These are phyloP conservation scores for Scleroderma bovista DNA, from an alignment of 768 basidiomycete genomes.

Conservation along the genomic window DNA sequence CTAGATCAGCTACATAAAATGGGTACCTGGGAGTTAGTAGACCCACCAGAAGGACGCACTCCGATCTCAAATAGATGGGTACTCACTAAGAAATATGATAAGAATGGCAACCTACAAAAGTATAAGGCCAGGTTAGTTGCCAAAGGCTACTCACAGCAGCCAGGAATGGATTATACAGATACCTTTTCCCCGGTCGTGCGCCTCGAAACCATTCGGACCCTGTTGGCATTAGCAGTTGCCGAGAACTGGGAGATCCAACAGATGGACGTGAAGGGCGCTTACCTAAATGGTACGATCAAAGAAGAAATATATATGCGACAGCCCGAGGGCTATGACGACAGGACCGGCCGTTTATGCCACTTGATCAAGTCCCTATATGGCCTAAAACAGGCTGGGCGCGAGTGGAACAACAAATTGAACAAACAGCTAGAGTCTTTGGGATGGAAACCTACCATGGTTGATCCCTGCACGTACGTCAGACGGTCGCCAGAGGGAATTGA, in stretches of 20 bases:
- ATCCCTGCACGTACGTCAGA: conserved; percentile 14
- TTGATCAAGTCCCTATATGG: conserved; percentile 23
- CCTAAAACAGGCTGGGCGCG: conserved; percentile 23
- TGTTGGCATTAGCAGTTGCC: conserved; percentile 16
- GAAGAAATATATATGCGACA: conserved; percentile 33
- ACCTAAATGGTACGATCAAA: conserved; percentile 24
- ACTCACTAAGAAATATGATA: no score
- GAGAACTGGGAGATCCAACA: conserved; percentile 24
- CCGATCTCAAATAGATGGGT: conserved; percentile 27
- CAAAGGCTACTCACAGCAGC: conserved; percentile 33
- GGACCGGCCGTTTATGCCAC: conserved; percentile 9
- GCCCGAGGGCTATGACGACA: conserved; percentile 19
- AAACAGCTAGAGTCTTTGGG: conserved; percentile 11
- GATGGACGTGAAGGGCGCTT: conserved; percentile 26
- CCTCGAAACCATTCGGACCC: conserved; percentile 14
- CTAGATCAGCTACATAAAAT: not conserved
- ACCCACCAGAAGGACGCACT: conserved; percentile 18
- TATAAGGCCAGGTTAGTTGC: conserved; percentile 36
- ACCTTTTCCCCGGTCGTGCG: conserved; percentile 27
- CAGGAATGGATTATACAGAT: conserved; percentile 32
- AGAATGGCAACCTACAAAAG: conserved; percentile 4
- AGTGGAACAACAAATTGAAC: conserved; percentile 28
- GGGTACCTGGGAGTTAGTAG: conserved; percentile 16
- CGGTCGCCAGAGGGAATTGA: not conserved
- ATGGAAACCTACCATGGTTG: conserved; percentile 10